Evolutionary conservation across 106 monocot species (phyloP).

Genomic region (Allium cepa): DNA sequence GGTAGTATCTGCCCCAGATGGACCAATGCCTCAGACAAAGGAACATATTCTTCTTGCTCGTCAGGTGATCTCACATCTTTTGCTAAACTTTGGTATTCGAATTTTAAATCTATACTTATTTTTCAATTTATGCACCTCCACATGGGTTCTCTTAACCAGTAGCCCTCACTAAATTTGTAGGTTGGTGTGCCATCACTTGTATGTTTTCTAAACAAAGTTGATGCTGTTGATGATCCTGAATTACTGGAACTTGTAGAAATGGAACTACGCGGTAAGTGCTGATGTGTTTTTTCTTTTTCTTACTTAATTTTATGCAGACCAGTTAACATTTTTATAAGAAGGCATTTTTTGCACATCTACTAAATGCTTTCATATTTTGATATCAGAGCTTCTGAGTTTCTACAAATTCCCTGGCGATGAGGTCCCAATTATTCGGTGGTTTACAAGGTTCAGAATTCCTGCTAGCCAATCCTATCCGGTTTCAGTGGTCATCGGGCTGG

Average conservation of each 20-base stretch:
- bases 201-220: conserved; percentile 95
- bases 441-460: too few species aligned
- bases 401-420: conserved; percentile 99
- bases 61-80: conserved; percentile 35
- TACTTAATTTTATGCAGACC: too few species aligned
- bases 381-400: conserved; percentile 81
- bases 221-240: conserved; percentile 98
- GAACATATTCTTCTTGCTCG: conserved; percentile 95
- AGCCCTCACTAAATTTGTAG: conserved; percentile 17
- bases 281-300: neutral
- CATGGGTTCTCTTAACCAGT: too few species aligned
- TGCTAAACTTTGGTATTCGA: neutral
- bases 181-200: conserved; percentile 98
- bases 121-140: too few species aligned
- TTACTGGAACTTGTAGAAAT: conserved; percentile 95
- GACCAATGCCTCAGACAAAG: conserved; percentile 98
- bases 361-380: too few species aligned
- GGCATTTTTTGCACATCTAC: too few species aligned
- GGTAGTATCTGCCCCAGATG: conserved; percentile 96
- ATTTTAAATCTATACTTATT: neutral
- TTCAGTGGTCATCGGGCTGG: too few species aligned
- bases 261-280: conserved; percentile 83
- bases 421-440: conserved; percentile 67
- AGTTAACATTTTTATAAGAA: too few species aligned
- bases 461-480: too few species aligned